Conservation (phyloP, 345 rosid species). For the Limnanthes douglasii region DNA sequence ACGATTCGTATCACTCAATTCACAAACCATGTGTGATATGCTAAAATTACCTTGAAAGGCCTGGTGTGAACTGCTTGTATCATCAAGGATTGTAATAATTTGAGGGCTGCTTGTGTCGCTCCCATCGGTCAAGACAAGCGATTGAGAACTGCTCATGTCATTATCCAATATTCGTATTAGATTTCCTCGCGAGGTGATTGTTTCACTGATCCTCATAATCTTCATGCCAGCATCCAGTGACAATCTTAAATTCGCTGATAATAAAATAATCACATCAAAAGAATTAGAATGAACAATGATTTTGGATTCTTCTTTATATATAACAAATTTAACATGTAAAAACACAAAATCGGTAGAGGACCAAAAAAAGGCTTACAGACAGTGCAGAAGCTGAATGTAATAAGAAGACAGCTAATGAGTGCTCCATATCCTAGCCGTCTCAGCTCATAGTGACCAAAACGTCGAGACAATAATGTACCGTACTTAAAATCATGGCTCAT, state of each 20-base stretch:
- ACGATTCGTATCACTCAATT: background rate
- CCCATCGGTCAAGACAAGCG: no score
- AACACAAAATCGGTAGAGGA: slow-evolving; percentile 28
- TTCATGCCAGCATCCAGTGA: slow-evolving; percentile 20
- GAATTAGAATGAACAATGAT: background rate
- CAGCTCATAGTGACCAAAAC: slow-evolving; percentile 55
- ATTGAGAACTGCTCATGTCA: slow-evolving; percentile 5
- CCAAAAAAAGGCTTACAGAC: slow-evolving; percentile 38
- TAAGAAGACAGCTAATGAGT: slow-evolving; percentile 26
- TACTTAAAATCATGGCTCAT: no score
- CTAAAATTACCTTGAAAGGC: slow-evolving; percentile 7
- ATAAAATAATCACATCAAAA: background rate
- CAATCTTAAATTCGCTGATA: slow-evolving; percentile 37
- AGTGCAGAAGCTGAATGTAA: slow-evolving; percentile 36
- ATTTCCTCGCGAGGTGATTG: slow-evolving; percentile 8
- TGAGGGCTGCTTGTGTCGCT: slow-evolving; percentile 14
- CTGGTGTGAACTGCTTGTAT: no score
- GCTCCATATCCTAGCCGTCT: slow-evolving; percentile 55
- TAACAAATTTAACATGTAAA: background rate
- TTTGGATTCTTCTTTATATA: background rate
- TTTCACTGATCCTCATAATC: slow-evolving; percentile 16
- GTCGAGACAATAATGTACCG: slow-evolving; percentile 43
- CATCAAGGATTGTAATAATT: slow-evolving; percentile 3
- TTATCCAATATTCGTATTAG: slow-evolving; percentile 1
- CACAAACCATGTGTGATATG: background rate